Conservation (phyloP, 1,284 basidiomycete genomes). For the Bjerkandera adusta region DNA sequence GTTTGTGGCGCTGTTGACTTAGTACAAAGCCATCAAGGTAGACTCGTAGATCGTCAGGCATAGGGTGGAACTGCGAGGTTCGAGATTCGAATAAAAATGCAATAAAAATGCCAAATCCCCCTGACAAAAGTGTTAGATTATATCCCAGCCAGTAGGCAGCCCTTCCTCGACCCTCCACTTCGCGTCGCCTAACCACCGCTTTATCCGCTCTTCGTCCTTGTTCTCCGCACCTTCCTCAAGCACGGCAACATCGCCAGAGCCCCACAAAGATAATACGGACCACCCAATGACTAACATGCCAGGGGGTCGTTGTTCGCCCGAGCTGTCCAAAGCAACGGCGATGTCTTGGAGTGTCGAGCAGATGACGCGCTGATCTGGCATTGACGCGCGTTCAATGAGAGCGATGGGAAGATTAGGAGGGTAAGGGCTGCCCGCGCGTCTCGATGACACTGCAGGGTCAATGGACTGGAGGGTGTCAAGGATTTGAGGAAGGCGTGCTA, state of each 20-base stretch:
- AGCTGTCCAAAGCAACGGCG: constrained; percentile 65
- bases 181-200: constrained; percentile 52
- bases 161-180: constrained; percentile 64
- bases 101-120: no score
- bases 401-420: constrained; percentile 84
- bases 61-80: no score
- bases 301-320: constrained; percentile 88
- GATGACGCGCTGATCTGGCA: constrained; percentile 88
- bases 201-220: constrained; percentile 49
- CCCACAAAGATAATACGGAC: constrained; percentile 70
- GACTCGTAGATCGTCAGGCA: no score
- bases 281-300: constrained; percentile 97
- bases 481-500: constrained; percentile 79
- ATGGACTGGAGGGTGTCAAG: constrained; percentile 55
- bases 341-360: constrained; percentile 79
- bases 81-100: no score
- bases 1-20: no score
- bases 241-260: constrained; percentile 48
- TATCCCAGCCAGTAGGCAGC: constrained; percentile 50
- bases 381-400: constrained; percentile 90
- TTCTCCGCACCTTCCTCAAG: constrained; percentile 45
- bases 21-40: no score
- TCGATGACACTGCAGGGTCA: constrained; percentile 12
- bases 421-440: constrained; percentile 61
- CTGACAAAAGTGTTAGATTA: no score